phyloP scores from a whole-genome alignment of 2,329 filamentous ascomycete species.

The Arthrobotrys sinensis region DNA sequence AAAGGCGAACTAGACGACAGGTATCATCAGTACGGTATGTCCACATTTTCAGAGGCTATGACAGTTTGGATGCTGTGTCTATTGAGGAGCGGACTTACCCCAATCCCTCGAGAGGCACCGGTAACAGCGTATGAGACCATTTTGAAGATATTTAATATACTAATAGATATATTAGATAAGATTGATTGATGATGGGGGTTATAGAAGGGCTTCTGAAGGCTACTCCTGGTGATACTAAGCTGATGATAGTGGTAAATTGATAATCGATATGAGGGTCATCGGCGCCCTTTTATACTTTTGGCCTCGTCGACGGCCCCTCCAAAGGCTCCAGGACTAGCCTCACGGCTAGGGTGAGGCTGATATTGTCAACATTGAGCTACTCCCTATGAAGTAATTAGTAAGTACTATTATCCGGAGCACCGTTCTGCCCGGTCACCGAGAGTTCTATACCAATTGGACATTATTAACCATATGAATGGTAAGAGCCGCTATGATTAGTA shows the following conservation, averaged over 20 bases:
- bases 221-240: not conserved
- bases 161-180: not conserved
- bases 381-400: not conserved
- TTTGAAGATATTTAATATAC: not conserved
- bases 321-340: too few species aligned
- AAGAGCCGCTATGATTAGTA: too few species aligned
- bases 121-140: conserved; percentile 67
- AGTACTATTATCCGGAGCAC: not conserved
- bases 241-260: not conserved
- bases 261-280: not conserved
- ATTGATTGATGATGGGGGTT: not conserved
- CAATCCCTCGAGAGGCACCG: conserved; percentile 66
- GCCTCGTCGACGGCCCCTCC: too few species aligned
- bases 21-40: too few species aligned
- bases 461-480: too few species aligned
- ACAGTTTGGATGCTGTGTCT: too few species aligned
- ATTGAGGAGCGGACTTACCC: conserved; percentile 59
- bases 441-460: too few species aligned
- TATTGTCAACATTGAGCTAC: too few species aligned
- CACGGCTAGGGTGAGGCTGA: too few species aligned
- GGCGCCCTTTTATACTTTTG: conserved; percentile 16
- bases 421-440: not conserved
- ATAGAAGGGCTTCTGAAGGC: not conserved
- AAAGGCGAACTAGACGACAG: conserved; percentile 1
- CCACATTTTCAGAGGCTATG: too few species aligned